These are phyloP conservation scores for Phytopythium kandeliae DNA, from an alignment of 352 stramenopile genomes.

Conservation along the genomic window DNA sequence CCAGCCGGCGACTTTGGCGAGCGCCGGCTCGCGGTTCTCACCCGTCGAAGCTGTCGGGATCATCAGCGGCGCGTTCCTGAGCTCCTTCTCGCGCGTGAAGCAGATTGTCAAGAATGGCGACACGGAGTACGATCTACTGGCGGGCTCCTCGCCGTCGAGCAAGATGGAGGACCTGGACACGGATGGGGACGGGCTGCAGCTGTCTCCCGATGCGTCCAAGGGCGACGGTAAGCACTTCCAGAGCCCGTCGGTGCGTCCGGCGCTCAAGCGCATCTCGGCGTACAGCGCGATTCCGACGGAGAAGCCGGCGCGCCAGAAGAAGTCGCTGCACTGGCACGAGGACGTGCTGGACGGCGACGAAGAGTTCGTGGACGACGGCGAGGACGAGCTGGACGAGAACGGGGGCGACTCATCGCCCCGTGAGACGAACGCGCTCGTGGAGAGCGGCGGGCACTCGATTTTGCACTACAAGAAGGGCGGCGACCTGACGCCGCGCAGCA, in stretches of 20 bases:
- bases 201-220: conserved; percentile 61
- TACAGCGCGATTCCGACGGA: conserved; percentile 56
- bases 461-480: conserved; percentile 51
- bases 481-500: conserved; percentile 53
- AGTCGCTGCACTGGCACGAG: conserved; percentile 63
- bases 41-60: conserved; percentile 53
- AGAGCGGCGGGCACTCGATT: conserved; percentile 31
- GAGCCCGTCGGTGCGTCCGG: conserved; percentile 37
- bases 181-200: conserved; percentile 76
- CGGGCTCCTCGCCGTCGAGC: conserved; percentile 34
- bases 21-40: conserved; percentile 33
- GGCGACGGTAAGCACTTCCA: conserved; percentile 59
- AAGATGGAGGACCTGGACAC: conserved; percentile 74
- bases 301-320: conserved; percentile 36
- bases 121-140: conserved; percentile 77
- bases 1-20: conserved; percentile 1
- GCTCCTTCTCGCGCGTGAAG: conserved; percentile 56
- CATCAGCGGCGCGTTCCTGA: conserved; percentile 54
- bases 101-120: conserved; percentile 38
- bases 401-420: conserved; percentile 7
- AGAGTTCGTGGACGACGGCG: conserved; percentile 66
- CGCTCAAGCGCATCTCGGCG: conserved; percentile 73
- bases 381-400: conserved; percentile 12
- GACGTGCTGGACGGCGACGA: conserved; percentile 74
- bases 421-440: conserved; percentile 56